A percentile compares a stretch with the other conserved stretches of the same genome.
Evolutionary conservation across 805 yeast genomes (phyloP).

Genomic region (Saturnispora sanitii): DNA sequence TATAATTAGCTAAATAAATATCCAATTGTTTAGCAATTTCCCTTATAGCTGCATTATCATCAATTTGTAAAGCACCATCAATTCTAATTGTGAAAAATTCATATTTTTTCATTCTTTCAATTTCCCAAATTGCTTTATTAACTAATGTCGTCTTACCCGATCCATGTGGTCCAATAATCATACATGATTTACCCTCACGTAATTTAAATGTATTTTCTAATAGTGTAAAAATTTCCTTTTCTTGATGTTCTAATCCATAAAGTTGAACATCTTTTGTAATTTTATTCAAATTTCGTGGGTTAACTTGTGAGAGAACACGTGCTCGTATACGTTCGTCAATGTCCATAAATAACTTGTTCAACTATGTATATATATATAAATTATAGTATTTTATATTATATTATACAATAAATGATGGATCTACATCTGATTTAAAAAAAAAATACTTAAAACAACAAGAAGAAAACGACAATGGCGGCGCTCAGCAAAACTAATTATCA

Average conservation of each 20-base stretch:
- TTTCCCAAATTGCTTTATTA: conserved; percentile 40
- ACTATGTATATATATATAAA: no score
- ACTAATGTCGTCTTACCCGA: conserved; percentile 66
- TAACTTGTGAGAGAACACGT: conserved; percentile 14
- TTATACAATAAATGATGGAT: no score
- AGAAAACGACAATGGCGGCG: no score
- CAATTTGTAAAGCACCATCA: conserved; percentile 62
- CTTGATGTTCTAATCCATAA: conserved; percentile 31
- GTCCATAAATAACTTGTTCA: not conserved
- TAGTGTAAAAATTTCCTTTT: conserved; percentile 43
- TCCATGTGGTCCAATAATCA: conserved; percentile 72
- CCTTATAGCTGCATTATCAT: conserved; percentile 70
- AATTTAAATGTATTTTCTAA: conserved; percentile 55
- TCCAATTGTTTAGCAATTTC: conserved; percentile 84
- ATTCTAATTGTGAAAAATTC: conserved; percentile 55
- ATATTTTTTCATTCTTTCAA: conserved; percentile 33
- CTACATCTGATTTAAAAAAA: no score
- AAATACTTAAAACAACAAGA: no score
- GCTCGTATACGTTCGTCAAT: not conserved
- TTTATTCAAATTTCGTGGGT: conserved; percentile 13
- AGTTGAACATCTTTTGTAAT: conserved; percentile 16
- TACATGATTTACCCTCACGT: conserved; percentile 71
- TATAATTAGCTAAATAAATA: conserved; percentile 18
- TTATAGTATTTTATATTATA: no score
- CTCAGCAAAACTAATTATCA: no score